These are phyloP conservation scores for Phaeosphaeria sp. DNA, from an alignment of 2,329 filamentous ascomycete species.

Conservation along the genomic window DNA sequence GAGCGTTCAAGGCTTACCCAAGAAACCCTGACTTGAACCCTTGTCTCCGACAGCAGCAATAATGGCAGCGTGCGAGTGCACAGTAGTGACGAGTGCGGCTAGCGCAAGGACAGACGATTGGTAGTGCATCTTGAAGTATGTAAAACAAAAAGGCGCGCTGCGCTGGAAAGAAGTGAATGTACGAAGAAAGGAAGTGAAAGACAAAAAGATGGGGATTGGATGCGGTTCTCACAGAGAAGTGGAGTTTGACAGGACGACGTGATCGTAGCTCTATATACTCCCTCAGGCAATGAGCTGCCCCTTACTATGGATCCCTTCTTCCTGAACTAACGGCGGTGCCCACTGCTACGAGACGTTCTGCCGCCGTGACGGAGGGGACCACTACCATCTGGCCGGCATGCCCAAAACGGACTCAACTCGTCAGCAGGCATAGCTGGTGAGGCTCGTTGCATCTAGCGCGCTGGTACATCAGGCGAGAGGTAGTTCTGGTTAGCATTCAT, in stretches of 20 bases:
- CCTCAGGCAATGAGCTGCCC: conserved; percentile 6
- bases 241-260: background rate
- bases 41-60: conserved; percentile 36
- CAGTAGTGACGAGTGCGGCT: conserved; percentile 36
- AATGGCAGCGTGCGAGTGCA: conserved; percentile 42
- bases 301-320: conserved; percentile 5
- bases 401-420: conserved; percentile 1
- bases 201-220: conserved; percentile 13
- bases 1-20: conserved; percentile 16
- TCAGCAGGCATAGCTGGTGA: conserved; percentile 8
- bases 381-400: conserved; percentile 6
- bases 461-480: conserved; percentile 11
- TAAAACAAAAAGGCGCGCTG: conserved; percentile 28
- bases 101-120: conserved; percentile 35
- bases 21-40: conserved; percentile 42
- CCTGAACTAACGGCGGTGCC: conserved; percentile 19
- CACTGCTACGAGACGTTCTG: conserved; percentile 32
- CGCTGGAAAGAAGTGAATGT: conserved; percentile 34
- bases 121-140: conserved; percentile 32
- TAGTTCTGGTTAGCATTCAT: background rate
- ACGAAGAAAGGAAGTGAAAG: conserved; percentile 19
- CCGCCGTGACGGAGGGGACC: conserved; percentile 12
- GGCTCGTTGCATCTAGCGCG: conserved; percentile 10
- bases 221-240: background rate
- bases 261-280: background rate